Evolutionary conservation across 306 rosid species (phyloP), one percentile per base, ranked within the genome.

Genomic region (Macrotyloma uniflorum): DNA sequence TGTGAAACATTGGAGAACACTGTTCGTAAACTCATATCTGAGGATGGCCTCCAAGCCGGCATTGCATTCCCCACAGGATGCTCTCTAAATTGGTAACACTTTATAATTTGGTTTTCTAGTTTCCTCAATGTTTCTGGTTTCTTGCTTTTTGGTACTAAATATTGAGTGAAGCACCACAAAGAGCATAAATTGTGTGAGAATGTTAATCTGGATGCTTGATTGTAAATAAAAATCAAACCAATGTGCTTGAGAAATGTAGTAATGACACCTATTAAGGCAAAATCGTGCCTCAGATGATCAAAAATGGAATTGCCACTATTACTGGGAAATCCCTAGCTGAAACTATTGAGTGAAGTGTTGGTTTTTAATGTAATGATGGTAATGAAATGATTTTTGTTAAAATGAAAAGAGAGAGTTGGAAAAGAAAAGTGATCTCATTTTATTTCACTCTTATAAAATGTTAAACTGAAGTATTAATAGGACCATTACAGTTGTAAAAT

Each of bases 51-150:
- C 77, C 93, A 95, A 87, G 98, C 98, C 11, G 98, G 98, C 87
- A 95, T 95, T 83, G 98, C 98, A 50, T 95, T 95, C 85, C 98
- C 98, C 55, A 92, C 98, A 32, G 98, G 98, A 81, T 95, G 98
- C 89, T 95, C 98, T 63, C 81, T 95, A 81, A 95, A 95, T 85
- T 91, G 98, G 98, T 95, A 82, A 42, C 61, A 33, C 53, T 67
- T 68, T 57, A 40, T 47, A 30, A 54, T 46, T 42, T 55, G 11
- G 18, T 65, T 58, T 71, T 57, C 32, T 15, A 16, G 71, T 76
- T 50, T 50, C 35, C 32, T 22, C 40, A 62, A 36, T 81, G 23
- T 55, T 65, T 33, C n/a, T 50, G 72, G 47, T 38, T 64, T 40
- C 22, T 59, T 9, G 26, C 11, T 42, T 43, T 55, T 30, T 69